phyloP scores from a whole-genome alignment of 2,329 filamentous ascomycete genomes.

The Fusarium fracticaudum region DNA sequence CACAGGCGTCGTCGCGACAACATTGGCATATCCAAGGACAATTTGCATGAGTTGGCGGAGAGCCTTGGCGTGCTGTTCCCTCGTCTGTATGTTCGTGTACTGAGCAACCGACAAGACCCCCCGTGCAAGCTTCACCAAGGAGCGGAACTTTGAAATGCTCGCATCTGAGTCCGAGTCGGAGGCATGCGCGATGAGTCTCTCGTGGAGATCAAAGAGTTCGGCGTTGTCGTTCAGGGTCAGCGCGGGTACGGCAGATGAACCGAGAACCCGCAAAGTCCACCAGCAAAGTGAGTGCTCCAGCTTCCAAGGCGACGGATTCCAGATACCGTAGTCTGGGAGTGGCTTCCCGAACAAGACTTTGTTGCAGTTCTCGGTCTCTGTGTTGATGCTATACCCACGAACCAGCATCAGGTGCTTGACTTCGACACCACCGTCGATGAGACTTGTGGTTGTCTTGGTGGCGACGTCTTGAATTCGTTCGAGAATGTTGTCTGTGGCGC shows the following conservation, averaged over 20 bases:
- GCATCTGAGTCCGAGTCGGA: fast-evolving
- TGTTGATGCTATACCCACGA: not conserved
- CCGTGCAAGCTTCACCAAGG: not conserved
- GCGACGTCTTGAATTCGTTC: not conserved
- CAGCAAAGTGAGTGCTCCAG: not conserved
- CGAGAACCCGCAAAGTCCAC: slow-evolving; percentile 8
- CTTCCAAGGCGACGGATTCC: not conserved
- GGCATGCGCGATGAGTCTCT: not conserved
- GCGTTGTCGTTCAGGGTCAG: not conserved
- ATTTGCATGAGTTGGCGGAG: not conserved
- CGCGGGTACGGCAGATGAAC: fast-evolving
- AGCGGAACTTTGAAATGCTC: not conserved
- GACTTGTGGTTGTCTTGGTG: fast-evolving
- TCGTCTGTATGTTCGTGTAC: not conserved
- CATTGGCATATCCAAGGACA: not conserved
- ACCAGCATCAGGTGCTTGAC: not conserved
- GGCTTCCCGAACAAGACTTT: fast-evolving
- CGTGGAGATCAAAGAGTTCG: not conserved
- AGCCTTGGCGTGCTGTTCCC: too few species aligned
- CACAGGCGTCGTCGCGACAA: not conserved
- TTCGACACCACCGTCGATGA: fast-evolving
- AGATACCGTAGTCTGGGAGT: not conserved
- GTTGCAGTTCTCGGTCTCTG: not conserved
- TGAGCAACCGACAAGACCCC: not conserved
- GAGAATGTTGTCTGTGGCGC: not conserved